Percentiles rank a stretch among this genome's conserved stretches.
Conservation (phyloP, 2,329 filamentous ascomycete species). For the Pseudonectria foliicola region DNA sequence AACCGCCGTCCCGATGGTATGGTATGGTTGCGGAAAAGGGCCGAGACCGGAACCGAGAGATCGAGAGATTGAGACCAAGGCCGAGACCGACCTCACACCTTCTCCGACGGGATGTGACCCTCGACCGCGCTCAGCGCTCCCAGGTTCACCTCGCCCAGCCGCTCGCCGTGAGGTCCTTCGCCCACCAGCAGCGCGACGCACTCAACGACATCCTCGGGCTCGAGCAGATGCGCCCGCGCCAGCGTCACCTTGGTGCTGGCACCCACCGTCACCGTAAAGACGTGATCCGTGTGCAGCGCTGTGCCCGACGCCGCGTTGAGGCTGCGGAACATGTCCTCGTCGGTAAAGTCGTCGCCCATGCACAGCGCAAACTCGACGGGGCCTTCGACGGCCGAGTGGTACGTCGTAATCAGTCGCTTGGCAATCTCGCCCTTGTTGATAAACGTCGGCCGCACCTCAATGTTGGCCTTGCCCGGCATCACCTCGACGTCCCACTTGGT, state of each 20-base stretch:
- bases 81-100: not conserved
- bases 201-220: constrained; percentile 82
- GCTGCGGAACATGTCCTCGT: constrained; percentile 93
- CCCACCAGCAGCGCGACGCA: constrained; percentile 50
- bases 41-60: too few relatives aligned
- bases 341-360: constrained; percentile 90
- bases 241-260: constrained; percentile 87
- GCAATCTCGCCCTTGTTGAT: constrained; percentile 98
- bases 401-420: constrained; percentile 70
- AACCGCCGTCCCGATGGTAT: too few relatives aligned
- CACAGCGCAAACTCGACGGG: constrained; percentile 77
- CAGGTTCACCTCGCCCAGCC: constrained; percentile 47
- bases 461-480: constrained; percentile 93
- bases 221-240: constrained; percentile 82
- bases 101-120: constrained; percentile 38
- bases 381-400: constrained; percentile 35
- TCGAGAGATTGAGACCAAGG: too few relatives aligned
- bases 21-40: too few relatives aligned
- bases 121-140: constrained; percentile 47
- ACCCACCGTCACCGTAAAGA: constrained; percentile 89
- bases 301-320: constrained; percentile 53
- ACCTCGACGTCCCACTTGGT: constrained; percentile 88
- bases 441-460: constrained; percentile 92
- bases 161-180: constrained; percentile 28
- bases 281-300: constrained; percentile 51